Conservation (phyloP, 2,329 filamentous ascomycete species). For the Phialophora macrospora region DNA sequence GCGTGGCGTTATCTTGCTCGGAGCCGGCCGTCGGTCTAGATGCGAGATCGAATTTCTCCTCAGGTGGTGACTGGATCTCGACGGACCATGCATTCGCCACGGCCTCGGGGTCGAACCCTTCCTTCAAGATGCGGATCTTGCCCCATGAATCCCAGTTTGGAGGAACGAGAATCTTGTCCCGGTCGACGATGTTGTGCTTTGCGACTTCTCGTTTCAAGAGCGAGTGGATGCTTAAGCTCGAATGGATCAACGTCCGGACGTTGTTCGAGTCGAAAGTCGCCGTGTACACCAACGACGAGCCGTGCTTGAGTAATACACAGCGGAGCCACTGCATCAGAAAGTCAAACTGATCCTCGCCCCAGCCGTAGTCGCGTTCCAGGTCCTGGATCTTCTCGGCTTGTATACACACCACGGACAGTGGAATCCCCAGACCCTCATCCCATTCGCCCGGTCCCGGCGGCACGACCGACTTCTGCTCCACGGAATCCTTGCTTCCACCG, state of each 20-base stretch:
- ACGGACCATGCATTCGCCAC: constrained; percentile 84
- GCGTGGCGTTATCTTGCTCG: constrained; percentile 41
- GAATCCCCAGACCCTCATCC: constrained; percentile 85
- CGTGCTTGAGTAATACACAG: constrained; percentile 87
- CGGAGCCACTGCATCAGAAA: constrained; percentile 91
- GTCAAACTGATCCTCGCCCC: constrained; percentile 97
- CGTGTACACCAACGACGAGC: constrained; percentile 83
- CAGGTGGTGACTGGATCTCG: constrained; percentile 68
- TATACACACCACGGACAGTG: constrained; percentile 93
- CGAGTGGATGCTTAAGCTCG: constrained; percentile 83
- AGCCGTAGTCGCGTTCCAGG: constrained; percentile 81
- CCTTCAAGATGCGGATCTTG: constrained; percentile 89
- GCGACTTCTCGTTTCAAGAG: constrained; percentile 77
- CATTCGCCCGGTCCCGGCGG: constrained; percentile 88
- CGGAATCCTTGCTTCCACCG: constrained; percentile 62
- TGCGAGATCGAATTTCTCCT: constrained; percentile 40
- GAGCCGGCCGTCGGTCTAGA: constrained; percentile 32
- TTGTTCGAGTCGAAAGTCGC: constrained; percentile 76
- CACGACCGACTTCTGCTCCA: constrained; percentile 16
- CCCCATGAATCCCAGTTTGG: constrained; percentile 99
- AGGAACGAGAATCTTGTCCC: constrained; percentile 91
- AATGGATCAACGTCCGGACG: constrained; percentile 79
- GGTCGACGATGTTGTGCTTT: constrained; percentile 89
- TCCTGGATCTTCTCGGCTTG: constrained; percentile 87
- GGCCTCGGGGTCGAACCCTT: constrained; percentile 88